phyloP scores from a whole-genome alignment of 768 basidiomycete species.

The Tylopilus vinaceipallidus region DNA sequence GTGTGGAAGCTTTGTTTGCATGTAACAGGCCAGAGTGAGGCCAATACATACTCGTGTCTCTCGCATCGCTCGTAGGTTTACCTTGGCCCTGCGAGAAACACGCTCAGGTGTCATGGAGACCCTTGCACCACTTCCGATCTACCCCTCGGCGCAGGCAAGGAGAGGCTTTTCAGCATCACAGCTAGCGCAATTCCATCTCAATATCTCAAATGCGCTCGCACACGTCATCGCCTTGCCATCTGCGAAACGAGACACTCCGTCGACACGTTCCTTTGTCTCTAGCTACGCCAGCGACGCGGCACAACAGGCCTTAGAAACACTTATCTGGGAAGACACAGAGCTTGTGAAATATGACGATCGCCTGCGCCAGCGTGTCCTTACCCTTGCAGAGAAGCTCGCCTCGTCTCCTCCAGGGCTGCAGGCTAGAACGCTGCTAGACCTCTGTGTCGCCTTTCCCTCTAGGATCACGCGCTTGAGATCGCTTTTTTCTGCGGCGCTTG shows the following conservation, averaged over 20 bases:
- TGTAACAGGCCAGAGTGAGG: no score
- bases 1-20: slow-evolving; percentile 4
- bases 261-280: slow-evolving; percentile 49
- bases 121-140: slow-evolving; percentile 44
- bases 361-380: slow-evolving; percentile 48
- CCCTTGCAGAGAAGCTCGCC: slow-evolving; percentile 57
- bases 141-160: slow-evolving; percentile 50
- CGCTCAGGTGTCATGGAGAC: slow-evolving; percentile 25
- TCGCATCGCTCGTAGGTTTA: neutral
- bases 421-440: slow-evolving; percentile 56
- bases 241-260: slow-evolving; percentile 43
- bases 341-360: slow-evolving; percentile 38
- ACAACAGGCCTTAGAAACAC: slow-evolving; percentile 45
- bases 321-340: slow-evolving; percentile 53
- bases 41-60: neutral
- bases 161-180: slow-evolving; percentile 53
- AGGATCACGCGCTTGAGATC: slow-evolving; percentile 44
- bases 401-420: slow-evolving; percentile 42
- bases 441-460: slow-evolving; percentile 54
- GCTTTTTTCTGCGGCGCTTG: slow-evolving; percentile 42
- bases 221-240: slow-evolving; percentile 48
- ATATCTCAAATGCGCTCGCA: slow-evolving; percentile 47
- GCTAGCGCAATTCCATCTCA: slow-evolving; percentile 43
- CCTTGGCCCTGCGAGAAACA: neutral
- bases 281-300: slow-evolving; percentile 61